Conservation (phyloP, 768 basidiomycete genomes). For the Paxillus rubicundulus region DNA sequence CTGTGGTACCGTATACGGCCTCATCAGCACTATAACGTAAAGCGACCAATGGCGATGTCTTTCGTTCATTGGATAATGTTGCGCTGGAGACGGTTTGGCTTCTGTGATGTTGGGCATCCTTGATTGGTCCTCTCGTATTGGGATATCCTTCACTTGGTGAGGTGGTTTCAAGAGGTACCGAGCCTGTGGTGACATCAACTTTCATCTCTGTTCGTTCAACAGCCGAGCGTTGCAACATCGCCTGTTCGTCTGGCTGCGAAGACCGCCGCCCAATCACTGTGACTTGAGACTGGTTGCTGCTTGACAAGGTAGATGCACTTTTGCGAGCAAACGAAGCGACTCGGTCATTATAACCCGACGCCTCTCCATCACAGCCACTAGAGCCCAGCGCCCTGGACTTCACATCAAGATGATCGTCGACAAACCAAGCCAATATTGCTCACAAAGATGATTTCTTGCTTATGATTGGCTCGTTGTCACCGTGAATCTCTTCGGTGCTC, state of each 20-base stretch:
- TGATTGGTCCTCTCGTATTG: neutral
- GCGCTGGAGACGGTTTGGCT: neutral
- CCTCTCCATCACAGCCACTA: neutral
- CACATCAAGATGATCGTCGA: neutral
- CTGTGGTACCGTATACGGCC: neutral
- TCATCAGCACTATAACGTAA: neutral
- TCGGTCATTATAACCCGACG: neutral
- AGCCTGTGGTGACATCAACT: neutral
- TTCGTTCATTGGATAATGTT: neutral
- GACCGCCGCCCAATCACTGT: neutral
- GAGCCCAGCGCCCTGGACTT: neutral
- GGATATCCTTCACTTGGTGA: neutral
- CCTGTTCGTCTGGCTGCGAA: neutral
- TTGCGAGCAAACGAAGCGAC: neutral
- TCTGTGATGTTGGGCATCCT: neutral
- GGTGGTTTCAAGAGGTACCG: neutral
- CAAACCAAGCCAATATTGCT: neutral
- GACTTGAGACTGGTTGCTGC: neutral
- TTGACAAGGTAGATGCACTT: neutral
- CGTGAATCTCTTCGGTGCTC: neutral
- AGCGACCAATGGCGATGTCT: neutral
- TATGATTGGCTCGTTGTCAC: neutral
- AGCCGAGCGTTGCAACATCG: neutral
- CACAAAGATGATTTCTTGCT: neutral
- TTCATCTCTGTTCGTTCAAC: neutral